Percentiles rank a stretch among this genome's conserved stretches.
phyloP scores from a whole-genome alignment of 1,284 basidiomycete species.

The Puccinia hordei region DNA sequence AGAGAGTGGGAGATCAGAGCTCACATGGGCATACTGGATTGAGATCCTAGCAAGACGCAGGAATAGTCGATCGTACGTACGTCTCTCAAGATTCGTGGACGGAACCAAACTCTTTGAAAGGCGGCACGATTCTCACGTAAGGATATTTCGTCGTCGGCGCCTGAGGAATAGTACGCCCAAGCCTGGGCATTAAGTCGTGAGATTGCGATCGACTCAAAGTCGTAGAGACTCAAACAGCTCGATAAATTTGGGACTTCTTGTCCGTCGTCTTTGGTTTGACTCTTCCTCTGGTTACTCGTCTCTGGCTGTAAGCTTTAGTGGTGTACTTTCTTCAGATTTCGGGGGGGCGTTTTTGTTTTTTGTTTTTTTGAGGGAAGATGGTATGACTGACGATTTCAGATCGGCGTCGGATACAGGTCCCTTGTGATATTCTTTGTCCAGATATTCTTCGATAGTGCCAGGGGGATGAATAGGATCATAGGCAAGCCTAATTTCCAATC shows the following conservation, averaged over 20 bases:
- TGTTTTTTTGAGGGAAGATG: conserved; percentile 56
- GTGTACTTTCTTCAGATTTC: conserved; percentile 64
- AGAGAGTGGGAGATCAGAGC: neutral
- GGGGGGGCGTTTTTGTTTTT: conserved; percentile 64
- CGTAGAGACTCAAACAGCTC: conserved; percentile 65
- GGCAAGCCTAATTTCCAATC: no score
- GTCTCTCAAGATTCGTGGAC: conserved; percentile 80
- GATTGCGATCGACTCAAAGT: conserved; percentile 83
- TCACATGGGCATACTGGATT: conserved; percentile 48
- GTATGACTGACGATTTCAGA: conserved; percentile 63
- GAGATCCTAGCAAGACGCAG: conserved; percentile 72
- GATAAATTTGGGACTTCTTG: conserved; percentile 50
- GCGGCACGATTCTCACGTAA: conserved; percentile 81
- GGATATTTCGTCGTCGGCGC: conserved; percentile 75
- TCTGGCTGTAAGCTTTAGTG: conserved; percentile 61
- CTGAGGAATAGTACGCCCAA: conserved; percentile 82
- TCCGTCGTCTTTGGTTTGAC: neutral
- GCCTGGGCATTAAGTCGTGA: conserved; percentile 74
- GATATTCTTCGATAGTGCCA: conserved; percentile 78
- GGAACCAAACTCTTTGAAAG: conserved; percentile 89
- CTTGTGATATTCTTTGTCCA: conserved; percentile 74
- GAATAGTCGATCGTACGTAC: conserved; percentile 80
- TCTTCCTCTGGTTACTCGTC: conserved; percentile 45
- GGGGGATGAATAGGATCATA: conserved; percentile 75
- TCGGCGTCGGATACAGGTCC: conserved; percentile 71